These are phyloP conservation scores for Aspergillus fumigatiaffinis DNA, from an alignment of 2,329 filamentous ascomycete genomes.

Conservation along the genomic window DNA sequence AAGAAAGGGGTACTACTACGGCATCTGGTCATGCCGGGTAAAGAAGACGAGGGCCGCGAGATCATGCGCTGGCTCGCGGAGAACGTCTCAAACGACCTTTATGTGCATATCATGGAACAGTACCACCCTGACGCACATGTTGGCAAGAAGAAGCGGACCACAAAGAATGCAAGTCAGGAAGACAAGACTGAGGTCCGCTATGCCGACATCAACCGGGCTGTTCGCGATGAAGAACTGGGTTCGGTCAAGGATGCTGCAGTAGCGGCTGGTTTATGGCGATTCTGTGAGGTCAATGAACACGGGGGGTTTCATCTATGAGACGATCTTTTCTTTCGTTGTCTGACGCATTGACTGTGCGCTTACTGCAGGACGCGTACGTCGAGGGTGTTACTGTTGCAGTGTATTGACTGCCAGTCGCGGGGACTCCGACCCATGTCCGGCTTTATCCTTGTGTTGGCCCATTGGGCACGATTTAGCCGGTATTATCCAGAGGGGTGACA, in stretches of 20 bases:
- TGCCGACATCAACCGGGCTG: conserved; percentile 71
- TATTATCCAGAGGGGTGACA: not conserved
- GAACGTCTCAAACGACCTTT: conserved; percentile 69
- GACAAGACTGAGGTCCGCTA: conserved; percentile 57
- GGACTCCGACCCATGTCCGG: not conserved
- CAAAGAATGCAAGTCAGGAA: conserved; percentile 9
- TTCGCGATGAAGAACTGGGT: conserved; percentile 62
- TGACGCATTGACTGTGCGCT: not conserved
- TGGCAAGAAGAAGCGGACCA: conserved; percentile 57
- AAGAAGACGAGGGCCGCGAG: conserved; percentile 65
- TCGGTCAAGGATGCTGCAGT: conserved; percentile 64
- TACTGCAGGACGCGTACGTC: not conserved
- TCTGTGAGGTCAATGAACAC: conserved; percentile 62
- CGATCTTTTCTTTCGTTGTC: not conserved
- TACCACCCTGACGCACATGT: conserved; percentile 79
- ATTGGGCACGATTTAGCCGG: not conserved
- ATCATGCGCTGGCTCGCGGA: conserved; percentile 75
- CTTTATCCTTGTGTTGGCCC: not conserved
- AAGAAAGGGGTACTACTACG: conserved; percentile 71
- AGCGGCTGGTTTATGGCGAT: conserved; percentile 71
- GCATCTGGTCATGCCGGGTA: conserved; percentile 81
- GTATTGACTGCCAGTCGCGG: not conserved
- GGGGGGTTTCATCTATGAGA: conserved; percentile 50
- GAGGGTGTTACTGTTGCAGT: not conserved
- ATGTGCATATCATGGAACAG: conserved; percentile 87